Conservation (phyloP, 2,329 filamentous ascomycete species). For the Aspergillus viridinutans region DNA sequence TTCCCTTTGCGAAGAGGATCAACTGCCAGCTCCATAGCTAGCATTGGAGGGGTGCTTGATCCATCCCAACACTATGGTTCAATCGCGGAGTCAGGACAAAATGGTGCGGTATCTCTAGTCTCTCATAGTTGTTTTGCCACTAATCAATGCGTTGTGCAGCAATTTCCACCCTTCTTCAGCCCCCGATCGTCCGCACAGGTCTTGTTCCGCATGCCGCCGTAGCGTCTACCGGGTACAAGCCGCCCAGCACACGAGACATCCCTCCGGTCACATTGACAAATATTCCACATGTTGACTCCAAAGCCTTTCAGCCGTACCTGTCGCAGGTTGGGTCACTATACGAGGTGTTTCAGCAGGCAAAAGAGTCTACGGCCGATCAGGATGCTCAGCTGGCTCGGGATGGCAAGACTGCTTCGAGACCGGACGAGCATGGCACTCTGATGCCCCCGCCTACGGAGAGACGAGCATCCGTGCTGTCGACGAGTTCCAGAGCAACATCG, state of each 20-base stretch:
- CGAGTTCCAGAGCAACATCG: constrained; percentile 41
- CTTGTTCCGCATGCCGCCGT: constrained; percentile 71
- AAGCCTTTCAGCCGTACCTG: constrained; percentile 80
- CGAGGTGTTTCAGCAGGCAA: constrained; percentile 80
- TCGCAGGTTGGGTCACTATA: constrained; percentile 81
- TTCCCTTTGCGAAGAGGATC: constrained; percentile 63
- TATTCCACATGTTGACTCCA: constrained; percentile 72
- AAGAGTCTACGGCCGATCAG: constrained; percentile 68
- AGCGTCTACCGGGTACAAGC: constrained; percentile 68
- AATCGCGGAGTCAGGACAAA: constrained; percentile 72
- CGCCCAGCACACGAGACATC: constrained; percentile 83
- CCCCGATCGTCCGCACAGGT: constrained; percentile 84
- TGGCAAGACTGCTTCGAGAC: constrained; percentile 40
- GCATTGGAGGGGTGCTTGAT: constrained; percentile 79
- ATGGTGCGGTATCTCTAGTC: constrained; percentile 52
- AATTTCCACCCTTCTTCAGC: constrained; percentile 89
- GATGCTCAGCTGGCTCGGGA: constrained; percentile 44
- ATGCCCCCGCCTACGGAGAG: constrained; percentile 44
- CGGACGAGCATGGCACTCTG: constrained; percentile 48
- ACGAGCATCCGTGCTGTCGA: constrained; percentile 40
- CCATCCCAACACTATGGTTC: constrained; percentile 57
- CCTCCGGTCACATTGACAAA: constrained; percentile 89
- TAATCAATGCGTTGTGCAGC: constrained; percentile 47
- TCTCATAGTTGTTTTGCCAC: background rate
- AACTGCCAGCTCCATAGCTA: constrained; percentile 80